These are phyloP conservation scores for Persicaria tinctoria DNA, from an alignment of 148 eudicot genomes.

Conservation along the genomic window DNA sequence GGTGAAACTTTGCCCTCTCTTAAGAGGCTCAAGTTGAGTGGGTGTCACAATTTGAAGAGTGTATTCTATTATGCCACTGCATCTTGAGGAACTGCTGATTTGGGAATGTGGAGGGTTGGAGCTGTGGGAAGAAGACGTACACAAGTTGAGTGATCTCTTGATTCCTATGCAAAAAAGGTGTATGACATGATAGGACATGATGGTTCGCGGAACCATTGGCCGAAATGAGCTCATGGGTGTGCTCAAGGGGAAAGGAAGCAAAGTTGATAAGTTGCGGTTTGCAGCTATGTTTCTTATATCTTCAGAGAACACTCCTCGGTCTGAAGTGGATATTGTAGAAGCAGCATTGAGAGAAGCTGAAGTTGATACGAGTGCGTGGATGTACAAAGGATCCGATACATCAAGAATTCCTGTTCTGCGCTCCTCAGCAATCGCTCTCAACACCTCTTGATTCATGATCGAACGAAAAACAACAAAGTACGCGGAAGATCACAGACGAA, in stretches of 20 bases:
- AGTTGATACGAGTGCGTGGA: conserved; percentile 76
- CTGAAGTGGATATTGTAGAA: conserved; percentile 84
- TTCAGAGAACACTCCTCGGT: conserved; percentile 56
- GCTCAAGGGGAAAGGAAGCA: conserved; percentile 81
- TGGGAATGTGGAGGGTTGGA: background rate
- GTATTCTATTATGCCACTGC: background rate
- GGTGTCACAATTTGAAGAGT: no score
- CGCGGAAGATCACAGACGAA: no score
- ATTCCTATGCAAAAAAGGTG: conserved; percentile 85
- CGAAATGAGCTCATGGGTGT: conserved; percentile 65
- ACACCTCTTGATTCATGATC: no score
- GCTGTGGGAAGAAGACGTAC: no score
- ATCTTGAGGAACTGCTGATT: conserved; percentile 19
- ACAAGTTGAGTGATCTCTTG: conserved; percentile 53
- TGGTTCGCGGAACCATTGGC: conserved; percentile 84
- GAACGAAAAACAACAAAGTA: no score
- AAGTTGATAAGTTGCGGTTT: conserved; percentile 82
- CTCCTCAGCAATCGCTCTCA: no score
- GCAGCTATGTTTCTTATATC: conserved; percentile 90
- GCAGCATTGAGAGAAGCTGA: conserved; percentile 72
- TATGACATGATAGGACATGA: conserved; percentile 45
- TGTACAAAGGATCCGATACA: no score
- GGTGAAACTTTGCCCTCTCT: no score
- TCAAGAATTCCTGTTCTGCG: no score
- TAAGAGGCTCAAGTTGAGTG: no score